Percentiles rank a stretch among this genome's conserved stretches.
These are phyloP conservation scores for Murraya koenigii DNA, from an alignment of 345 rosid genomes.

Conservation along the genomic window DNA sequence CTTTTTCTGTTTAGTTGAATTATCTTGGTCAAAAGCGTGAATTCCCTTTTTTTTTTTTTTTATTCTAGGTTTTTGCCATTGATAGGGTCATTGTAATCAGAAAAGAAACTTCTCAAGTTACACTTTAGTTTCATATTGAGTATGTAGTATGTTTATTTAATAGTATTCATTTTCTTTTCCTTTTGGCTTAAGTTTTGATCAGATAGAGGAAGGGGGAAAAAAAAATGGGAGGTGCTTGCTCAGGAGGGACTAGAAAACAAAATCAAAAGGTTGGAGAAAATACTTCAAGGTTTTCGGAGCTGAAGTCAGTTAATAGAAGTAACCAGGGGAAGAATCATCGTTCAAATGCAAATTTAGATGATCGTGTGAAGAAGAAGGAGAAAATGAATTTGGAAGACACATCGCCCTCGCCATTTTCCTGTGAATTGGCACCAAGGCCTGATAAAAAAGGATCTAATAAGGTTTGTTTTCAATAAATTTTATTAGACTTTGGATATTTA, in stretches of 20 bases:
- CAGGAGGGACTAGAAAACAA: conserved; percentile 31
- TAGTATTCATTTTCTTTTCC: neutral
- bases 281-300: conserved; percentile 32
- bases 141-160: neutral
- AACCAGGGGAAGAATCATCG: conserved; percentile 27
- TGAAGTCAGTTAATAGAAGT: conserved; percentile 35
- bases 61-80: neutral
- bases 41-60: neutral
- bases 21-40: neutral
- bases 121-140: neutral
- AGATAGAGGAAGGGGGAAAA: conserved; percentile 1
- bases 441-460: conserved; percentile 29
- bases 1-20: neutral
- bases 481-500: neutral
- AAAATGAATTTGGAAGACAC: conserved; percentile 31
- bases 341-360: conserved; percentile 12
- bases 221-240: conserved; percentile 67
- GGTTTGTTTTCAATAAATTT: conserved; percentile 35
- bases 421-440: conserved; percentile 53
- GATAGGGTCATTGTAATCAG: neutral
- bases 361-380: conserved; percentile 11
- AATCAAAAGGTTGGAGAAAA: conserved; percentile 26
- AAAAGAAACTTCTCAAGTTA: neutral
- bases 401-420: conserved; percentile 33
- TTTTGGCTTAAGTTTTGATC: no score